Evolutionary conservation across 2,329 filamentous ascomycete genomes (phyloP), one percentile per base, ranked within the genome.

Genomic region (Pseudopyricularia cyperi): DNA sequence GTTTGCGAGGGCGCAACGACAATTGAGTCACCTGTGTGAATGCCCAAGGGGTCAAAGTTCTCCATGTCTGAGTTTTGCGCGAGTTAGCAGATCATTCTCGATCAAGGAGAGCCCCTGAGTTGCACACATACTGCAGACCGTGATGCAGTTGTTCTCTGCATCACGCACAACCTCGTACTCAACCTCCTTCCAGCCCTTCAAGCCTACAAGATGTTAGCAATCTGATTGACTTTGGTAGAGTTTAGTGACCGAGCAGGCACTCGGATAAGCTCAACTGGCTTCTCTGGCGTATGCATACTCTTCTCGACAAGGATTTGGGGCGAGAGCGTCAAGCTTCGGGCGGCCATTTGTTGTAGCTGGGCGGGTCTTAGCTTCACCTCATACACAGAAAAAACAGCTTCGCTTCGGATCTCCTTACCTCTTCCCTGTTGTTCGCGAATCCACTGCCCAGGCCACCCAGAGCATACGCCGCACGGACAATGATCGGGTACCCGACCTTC

Each of bases 91-190:
- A 32, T 51, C 19, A 15, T 22, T 24, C 19, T 17, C 6, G 6
- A n/a, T 11, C 30, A 17, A 19, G 12, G 7, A 12, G 14, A n/a
- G 39, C 14, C 26, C 3, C 12, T 4, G 15, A 24, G 19, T n/a
- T 28, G 15, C 26, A 12, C 6, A 51, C 50, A 7, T 35, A 51
- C 50, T 98, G 69, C 93, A 98, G 56, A 98, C 93, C 7, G 93
- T 98, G 66, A 98, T 97, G 67, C 93, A 98, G 77, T 97, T 97
- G 72, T 98, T 90, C 61, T 89, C 83, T 53, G 83, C 86, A 73
- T 97, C 93, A 62, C 93, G 85, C 39, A 98, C 93, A 56, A 97
- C 93, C 68, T 98, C 93, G 65, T 97, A 98, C 68, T 98, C 93
- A 57, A 97, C 94, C 70, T 98, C 93, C 70, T 98, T 51, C 50